Evolutionary conservation across 2,329 filamentous ascomycete genomes (phyloP), one percentile per base, ranked within the genome.

Genomic region (Harringtonia lauricola): DNA sequence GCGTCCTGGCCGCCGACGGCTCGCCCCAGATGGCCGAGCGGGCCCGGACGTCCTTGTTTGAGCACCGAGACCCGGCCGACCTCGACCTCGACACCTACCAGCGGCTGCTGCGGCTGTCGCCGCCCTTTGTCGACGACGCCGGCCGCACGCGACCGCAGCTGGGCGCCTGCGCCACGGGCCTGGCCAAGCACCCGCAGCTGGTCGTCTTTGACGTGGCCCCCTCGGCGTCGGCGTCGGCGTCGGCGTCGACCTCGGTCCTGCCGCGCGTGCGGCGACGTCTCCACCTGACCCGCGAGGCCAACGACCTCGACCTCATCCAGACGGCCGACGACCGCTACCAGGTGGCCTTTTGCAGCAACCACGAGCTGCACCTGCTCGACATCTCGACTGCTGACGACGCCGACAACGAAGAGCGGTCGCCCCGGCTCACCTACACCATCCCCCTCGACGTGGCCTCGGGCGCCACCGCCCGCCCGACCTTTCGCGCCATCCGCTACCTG

Each of bases 321-420:
- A 74, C 70, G 8, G 72, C 70, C 14, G 67, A 75, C 15, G 70
- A 75, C 30, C 66, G 73, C 33, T 92, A 83, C 59, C 74, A 81
- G 52, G 66, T 95, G 43, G 81, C 81, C 3, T 95, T 87, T 61
- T 89, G 84, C 61, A 80, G 83, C 54, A 80, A 86, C 50, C 70
- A 82, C 56, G 79, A 87, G 51, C 71, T 96, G 39, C 83, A 80
- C 61, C 65, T 83, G 30, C 33, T 84, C 53, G 74, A 75, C 28
- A 62, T 86, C 51, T 70, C 66, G 55, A 66, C 69, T 49, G 53
- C 54, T 36, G 55, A 62, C 13, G 24, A 64, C 36, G 55, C 63
- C n/a, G 18, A 15, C 14, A 13, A 26, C 13, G 36, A 14, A 22
- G 35, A 33, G 26, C 68, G 71, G 22, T 72, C 75, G 5, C 58